phyloP scores from a whole-genome alignment of 202 grass and related monocot species.

The Bolboschoenoplectus hybrid region DNA sequence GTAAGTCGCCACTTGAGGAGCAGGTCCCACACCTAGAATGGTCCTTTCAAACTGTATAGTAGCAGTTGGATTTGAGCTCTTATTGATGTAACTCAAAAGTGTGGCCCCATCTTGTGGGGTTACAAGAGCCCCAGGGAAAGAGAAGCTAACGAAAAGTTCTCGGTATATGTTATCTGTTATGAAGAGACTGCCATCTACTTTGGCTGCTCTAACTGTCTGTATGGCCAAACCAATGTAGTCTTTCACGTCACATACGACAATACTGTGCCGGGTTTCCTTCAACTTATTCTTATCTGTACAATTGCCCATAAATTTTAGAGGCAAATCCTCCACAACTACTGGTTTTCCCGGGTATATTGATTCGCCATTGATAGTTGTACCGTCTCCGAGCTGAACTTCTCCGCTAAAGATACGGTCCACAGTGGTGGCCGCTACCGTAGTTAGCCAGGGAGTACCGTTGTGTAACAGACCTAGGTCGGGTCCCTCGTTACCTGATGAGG shows the following conservation, averaged over 20 bases:
- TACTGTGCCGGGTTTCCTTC: slow-evolving; percentile 24
- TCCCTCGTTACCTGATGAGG: slow-evolving; percentile 62
- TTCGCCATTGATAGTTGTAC: slow-evolving; percentile 39
- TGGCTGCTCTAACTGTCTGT: neutral
- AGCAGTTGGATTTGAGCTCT: slow-evolving; percentile 40
- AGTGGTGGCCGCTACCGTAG: slow-evolving; percentile 62
- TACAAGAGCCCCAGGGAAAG: slow-evolving; percentile 51
- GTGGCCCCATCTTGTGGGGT: slow-evolving; percentile 40
- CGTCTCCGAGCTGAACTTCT: slow-evolving; percentile 43
- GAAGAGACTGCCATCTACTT: slow-evolving; percentile 61
- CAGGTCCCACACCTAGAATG: slow-evolving; percentile 48
- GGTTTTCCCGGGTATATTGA: slow-evolving; percentile 54
- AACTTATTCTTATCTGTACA: slow-evolving; percentile 53
- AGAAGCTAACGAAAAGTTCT: slow-evolving; percentile 8
- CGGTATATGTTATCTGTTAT: slow-evolving; percentile 44
- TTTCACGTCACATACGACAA: slow-evolving; percentile 53
- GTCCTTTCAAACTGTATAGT: slow-evolving; percentile 57
- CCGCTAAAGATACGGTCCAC: slow-evolving; percentile 59
- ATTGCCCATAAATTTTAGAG: slow-evolving; percentile 50
- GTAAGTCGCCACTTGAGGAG: slow-evolving; percentile 49
- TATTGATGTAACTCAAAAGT: slow-evolving; percentile 63
- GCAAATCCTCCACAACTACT: slow-evolving; percentile 29
- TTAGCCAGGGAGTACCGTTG: slow-evolving; percentile 75
- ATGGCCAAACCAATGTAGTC: neutral
- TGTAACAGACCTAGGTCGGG: slow-evolving; percentile 41